Evolutionary conservation across 495 filamentous ascomycete species (phyloP), one percentile per base, ranked within the genome.

Genomic region (Podospora pseudoanserina): DNA sequence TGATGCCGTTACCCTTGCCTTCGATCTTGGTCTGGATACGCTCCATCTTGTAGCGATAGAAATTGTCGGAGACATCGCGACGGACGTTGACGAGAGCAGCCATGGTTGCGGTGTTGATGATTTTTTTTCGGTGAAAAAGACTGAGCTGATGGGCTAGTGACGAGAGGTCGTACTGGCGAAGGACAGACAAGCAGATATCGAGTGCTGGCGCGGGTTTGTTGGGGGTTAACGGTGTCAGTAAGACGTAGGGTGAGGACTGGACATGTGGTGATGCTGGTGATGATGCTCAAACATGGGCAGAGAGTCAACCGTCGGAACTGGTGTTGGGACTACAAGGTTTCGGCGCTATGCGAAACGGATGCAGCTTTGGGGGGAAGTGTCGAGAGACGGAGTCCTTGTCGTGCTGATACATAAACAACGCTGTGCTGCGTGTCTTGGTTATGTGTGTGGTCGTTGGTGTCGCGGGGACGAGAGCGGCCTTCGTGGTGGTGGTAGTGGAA

Each of bases 21-120:
- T 99, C 95, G 76, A 99, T 95, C 87, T 99, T 99, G 80, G 95
- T 97, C 86, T 94, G 92, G 77, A 99, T 85, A 71, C 87, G 88
- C 83, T 99, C 95, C 95, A 99, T 99, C 87, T 99, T 99, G 88
- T 99, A 99, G 81, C 95, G 95, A 82, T 99, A 99, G 90, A 97
- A 99, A 80, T 92, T 91, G 84, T 99, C 95, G 83, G 88, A 89
- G 83, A 97, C 89, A 92, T 98, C 96, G 81, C 95, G 92, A 79
- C 94, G 94, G 86, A 99, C 94, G 82, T 99, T 99, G 87, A 99
- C 85, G 78, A 83, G 79, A 49, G 39, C 91, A 76, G 89, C 91
- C 81, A 84, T 84, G 61, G 65, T 81, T 77, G 78, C 81, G 78
- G 78, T 83, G 65, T 77, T 79, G 71, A 62, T 55, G 73, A 66